phyloP scores from a whole-genome alignment of 495 filamentous ascomycete species.

The Aspergillus diversus region DNA sequence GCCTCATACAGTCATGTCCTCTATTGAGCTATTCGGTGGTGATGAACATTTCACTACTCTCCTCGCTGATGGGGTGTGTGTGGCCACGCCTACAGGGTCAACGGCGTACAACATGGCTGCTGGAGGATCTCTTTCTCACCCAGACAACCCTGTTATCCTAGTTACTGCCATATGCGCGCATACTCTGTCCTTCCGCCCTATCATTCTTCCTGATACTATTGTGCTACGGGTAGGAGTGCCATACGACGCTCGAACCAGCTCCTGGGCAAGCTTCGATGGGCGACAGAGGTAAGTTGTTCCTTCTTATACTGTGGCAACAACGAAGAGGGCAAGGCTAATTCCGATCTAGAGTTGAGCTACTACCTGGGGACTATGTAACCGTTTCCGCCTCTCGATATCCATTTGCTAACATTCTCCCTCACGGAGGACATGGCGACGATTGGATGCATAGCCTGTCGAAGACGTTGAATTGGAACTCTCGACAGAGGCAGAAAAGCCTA shows the following conservation, averaged over 20 bases:
- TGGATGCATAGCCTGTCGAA: slow-evolving; percentile 92
- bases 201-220: slow-evolving; percentile 94
- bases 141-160: slow-evolving; percentile 95
- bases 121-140: slow-evolving; percentile 92
- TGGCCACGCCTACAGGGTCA: slow-evolving; percentile 89
- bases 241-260: slow-evolving; percentile 83
- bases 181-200: slow-evolving; percentile 92
- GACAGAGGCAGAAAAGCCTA: slow-evolving; percentile 71
- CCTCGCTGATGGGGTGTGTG: slow-evolving; percentile 48
- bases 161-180: slow-evolving; percentile 96
- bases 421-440: slow-evolving; percentile 73
- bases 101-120: slow-evolving; percentile 98
- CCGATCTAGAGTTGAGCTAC: slow-evolving; percentile 67
- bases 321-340: background rate
- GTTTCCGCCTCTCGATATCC: slow-evolving; percentile 91
- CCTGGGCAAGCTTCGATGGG: slow-evolving; percentile 97
- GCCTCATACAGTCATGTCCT: slow-evolving; percentile 69
- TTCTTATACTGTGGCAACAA: background rate
- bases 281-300: slow-evolving; percentile 65
- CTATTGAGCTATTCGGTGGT: slow-evolving; percentile 90
- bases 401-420: slow-evolving; percentile 84
- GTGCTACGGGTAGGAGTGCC: slow-evolving; percentile 90
- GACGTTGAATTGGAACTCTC: slow-evolving; percentile 92
- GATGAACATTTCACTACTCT: slow-evolving; percentile 92
- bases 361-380: slow-evolving; percentile 92